Percentiles rank a stretch among this genome's conserved stretches.
Conservation (phyloP, 805 yeast species). For the Wickerhamomyces ciferrii region DNA sequence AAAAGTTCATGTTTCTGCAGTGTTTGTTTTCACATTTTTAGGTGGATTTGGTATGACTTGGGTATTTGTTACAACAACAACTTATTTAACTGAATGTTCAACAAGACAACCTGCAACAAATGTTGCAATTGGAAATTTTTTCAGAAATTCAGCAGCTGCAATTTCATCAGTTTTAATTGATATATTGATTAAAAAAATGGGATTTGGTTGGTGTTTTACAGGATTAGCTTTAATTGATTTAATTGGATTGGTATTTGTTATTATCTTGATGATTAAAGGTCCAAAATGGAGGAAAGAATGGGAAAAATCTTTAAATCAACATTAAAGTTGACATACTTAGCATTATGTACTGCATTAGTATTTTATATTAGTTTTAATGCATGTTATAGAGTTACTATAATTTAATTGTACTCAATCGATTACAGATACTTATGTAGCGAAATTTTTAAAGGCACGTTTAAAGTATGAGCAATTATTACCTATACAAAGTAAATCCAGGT, state of each 20-base stretch:
- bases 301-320: neutral
- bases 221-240: conserved; percentile 37
- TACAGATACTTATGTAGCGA: too few species aligned
- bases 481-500: too few species aligned
- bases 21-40: conserved; percentile 39
- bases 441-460: too few species aligned
- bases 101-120: conserved; percentile 45
- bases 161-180: conserved; percentile 42
- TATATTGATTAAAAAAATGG: conserved; percentile 29
- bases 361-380: too few species aligned
- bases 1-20: conserved; percentile 30
- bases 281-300: conserved; percentile 15
- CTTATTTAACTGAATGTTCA: conserved; percentile 47
- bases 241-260: conserved; percentile 13
- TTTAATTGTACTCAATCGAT: too few species aligned
- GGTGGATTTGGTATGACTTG: conserved; percentile 52
- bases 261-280: conserved; percentile 10
- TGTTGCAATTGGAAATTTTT: conserved; percentile 48
- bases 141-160: conserved; percentile 51
- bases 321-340: too few species aligned
- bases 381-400: too few species aligned
- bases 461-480: too few species aligned
- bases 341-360: too few species aligned
- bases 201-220: conserved; percentile 51
- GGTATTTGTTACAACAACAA: conserved; percentile 47